Percentiles rank a stretch among this genome's conserved stretches.
Conservation (phyloP, 768 basidiomycete species). For the Dioszegia hungarica region DNA sequence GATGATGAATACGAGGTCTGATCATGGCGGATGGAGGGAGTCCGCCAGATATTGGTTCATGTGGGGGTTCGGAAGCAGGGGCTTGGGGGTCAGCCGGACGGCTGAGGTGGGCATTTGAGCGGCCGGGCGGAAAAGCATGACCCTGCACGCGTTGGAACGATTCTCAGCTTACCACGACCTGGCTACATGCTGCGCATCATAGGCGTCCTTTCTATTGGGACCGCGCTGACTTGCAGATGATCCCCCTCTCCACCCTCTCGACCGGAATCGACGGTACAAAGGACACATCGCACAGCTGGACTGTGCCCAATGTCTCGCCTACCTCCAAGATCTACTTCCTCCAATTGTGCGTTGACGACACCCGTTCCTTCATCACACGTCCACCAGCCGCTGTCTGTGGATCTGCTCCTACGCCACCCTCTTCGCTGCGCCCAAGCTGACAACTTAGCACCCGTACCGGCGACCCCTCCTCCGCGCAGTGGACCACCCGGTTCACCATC, state of each 20-base stretch:
- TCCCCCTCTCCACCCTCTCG: slow-evolving; percentile 1
- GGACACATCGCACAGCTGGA: slow-evolving; percentile 1
- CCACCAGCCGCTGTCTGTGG: too few relatives aligned
- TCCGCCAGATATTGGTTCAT: too few relatives aligned
- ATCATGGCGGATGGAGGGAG: too few relatives aligned
- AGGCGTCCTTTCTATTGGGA: too few relatives aligned
- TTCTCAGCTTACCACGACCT: too few relatives aligned
- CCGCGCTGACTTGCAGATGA: neutral
- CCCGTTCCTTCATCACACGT: neutral
- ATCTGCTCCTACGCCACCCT: neutral
- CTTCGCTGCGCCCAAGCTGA: neutral
- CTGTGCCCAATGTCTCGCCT: slow-evolving; percentile 8
- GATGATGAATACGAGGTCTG: too few relatives aligned
- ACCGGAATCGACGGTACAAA: slow-evolving; percentile 9
- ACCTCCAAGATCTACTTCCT: slow-evolving; percentile 7
- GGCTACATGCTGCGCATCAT: too few relatives aligned
- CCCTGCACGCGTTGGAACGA: neutral
- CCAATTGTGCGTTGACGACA: neutral
- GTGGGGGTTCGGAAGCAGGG: too few relatives aligned
- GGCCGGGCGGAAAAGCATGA: too few relatives aligned
- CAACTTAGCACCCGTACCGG: neutral
- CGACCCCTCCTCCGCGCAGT: neutral
- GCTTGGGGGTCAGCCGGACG: too few relatives aligned
- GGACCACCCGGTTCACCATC: slow-evolving; percentile 8
- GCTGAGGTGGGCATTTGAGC: too few relatives aligned